Base-by-base conservation (phyloP, 495 filamentous ascomycete species). In the Delitschia confertaspora region DNA sequence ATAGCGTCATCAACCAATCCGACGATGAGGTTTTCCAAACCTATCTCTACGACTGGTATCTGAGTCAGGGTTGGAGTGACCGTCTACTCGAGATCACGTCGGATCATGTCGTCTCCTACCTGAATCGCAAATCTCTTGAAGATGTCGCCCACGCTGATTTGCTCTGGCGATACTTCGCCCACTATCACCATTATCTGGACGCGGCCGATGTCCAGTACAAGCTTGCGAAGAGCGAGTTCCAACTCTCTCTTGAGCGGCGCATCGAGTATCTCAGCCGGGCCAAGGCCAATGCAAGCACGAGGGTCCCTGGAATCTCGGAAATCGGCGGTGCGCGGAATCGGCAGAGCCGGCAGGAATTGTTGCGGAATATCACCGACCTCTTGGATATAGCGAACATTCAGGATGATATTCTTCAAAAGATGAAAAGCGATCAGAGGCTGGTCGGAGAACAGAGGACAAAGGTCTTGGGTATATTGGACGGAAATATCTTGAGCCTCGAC, bases 41-140 rank as follows among this genome's bases (percentile, higher is more conserved):
- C 20, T 81, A 86, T 51, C 70, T 99, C 38, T 99, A 95, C 59
- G 91, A 95, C 46, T 99, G 93, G 93, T 95, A 96, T 61, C 73
- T 95, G 30, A 63, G 70, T 24, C 80, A 88, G 57, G 79, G 80
- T 25, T 85, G 83, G 76, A 79, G 69, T 19, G 85, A 96, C 39
- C 79, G 85, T 3, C 70, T 99, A 26, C 75, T 99, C 6, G 77
- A 79, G 33, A 82, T 88, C 26, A 69, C 85, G 38, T 94, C 91
- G 9, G 73, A 78, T 0, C 84, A 83, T 55, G 85, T 96, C 23
- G 75, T 89, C 19, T 78, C 74, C n/a, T 99, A 94, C 60, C 76
- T 99, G 2, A 68, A 82, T 48, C 76, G 80, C 34, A 80, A 82
- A 32, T 79, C 83, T 3, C 59, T 64, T 2, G 75, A 77, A 3